Percentiles rank a stretch among this genome's conserved stretches.
Conservation (phyloP, 1,284 basidiomycete genomes). For the Cryptococcus jaspeensis region DNA sequence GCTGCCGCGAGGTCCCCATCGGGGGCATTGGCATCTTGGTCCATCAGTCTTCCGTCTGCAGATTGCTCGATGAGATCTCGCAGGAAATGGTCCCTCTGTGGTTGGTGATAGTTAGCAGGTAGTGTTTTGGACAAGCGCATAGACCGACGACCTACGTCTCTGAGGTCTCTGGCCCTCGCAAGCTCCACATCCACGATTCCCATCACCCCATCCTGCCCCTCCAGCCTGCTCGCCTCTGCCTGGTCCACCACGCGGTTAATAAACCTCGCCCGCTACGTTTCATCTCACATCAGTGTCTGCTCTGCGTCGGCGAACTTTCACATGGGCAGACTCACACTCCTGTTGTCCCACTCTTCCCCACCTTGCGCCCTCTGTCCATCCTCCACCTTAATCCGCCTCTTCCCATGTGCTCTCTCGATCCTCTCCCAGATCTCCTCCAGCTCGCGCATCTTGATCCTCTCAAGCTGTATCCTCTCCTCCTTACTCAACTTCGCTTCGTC, state of each 20-base stretch:
- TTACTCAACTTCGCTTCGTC: slow-evolving; percentile 63
- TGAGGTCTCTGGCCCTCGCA: slow-evolving; percentile 30
- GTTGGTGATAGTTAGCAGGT: not conserved
- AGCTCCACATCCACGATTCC: slow-evolving; percentile 25
- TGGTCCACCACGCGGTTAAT: slow-evolving; percentile 24
- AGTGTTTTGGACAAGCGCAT: not conserved
- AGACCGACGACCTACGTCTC: slow-evolving; percentile 20
- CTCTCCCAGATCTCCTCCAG: slow-evolving; percentile 40
- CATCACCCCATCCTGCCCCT: slow-evolving; percentile 23
- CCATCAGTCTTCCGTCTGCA: slow-evolving; percentile 16
- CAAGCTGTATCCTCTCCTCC: slow-evolving; percentile 13
- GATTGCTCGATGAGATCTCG: slow-evolving; percentile 26
- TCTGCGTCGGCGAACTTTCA: not conserved
- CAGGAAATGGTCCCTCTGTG: slow-evolving; percentile 26
- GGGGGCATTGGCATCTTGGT: slow-evolving; percentile 25
- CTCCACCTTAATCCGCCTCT: slow-evolving; percentile 14
- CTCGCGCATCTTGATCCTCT: slow-evolving; percentile 36
- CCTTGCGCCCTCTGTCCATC: slow-evolving; percentile 26
- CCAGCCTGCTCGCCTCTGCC: slow-evolving; percentile 20
- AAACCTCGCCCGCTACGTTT: slow-evolving; percentile 21
- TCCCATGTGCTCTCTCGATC: slow-evolving; percentile 37
- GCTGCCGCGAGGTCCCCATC: not conserved
- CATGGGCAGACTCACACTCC: slow-evolving; percentile 13
- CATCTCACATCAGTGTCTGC: not conserved
- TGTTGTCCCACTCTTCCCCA: slow-evolving; percentile 11